Evolutionary conservation across 768 basidiomycete species (phyloP).

Genomic region (Mycena epipterygia): DNA sequence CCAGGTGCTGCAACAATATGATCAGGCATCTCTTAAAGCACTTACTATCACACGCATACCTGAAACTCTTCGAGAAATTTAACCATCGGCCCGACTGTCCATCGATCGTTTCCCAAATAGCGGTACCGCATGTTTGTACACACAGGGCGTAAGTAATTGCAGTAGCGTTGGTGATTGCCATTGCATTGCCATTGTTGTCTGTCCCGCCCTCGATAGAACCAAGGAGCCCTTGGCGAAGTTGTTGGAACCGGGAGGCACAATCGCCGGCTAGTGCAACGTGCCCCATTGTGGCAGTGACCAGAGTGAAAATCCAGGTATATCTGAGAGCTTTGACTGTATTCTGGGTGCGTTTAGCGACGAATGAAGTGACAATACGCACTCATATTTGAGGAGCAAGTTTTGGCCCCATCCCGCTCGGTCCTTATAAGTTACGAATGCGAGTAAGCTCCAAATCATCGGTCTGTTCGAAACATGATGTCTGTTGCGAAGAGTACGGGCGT

Average conservation of each 20-base stretch:
- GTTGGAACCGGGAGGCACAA: neutral
- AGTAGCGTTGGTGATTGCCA: neutral
- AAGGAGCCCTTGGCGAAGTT: neutral
- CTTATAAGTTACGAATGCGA: too few species aligned
- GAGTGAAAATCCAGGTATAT: too few species aligned
- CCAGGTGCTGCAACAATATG: neutral
- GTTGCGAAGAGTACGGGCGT: too few species aligned
- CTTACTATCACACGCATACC: neutral
- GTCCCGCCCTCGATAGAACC: neutral
- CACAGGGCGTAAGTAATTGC: neutral
- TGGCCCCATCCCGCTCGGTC: too few species aligned
- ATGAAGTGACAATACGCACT: too few species aligned
- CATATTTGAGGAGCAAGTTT: too few species aligned
- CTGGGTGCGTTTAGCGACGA: too few species aligned
- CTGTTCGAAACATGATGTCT: too few species aligned
- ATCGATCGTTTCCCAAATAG: neutral
- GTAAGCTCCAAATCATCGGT: too few species aligned
- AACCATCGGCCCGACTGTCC: neutral
- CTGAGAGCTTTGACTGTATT: too few species aligned
- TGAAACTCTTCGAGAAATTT: neutral
- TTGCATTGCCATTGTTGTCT: neutral
- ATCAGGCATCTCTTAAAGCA: neutral
- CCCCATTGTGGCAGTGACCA: too few species aligned
- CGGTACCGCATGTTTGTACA: neutral
- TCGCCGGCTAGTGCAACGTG: too few species aligned